Evolutionary conservation across 2,329 filamentous ascomycete genomes (phyloP).

Genomic region (Colletotrichum cordylinicola): DNA sequence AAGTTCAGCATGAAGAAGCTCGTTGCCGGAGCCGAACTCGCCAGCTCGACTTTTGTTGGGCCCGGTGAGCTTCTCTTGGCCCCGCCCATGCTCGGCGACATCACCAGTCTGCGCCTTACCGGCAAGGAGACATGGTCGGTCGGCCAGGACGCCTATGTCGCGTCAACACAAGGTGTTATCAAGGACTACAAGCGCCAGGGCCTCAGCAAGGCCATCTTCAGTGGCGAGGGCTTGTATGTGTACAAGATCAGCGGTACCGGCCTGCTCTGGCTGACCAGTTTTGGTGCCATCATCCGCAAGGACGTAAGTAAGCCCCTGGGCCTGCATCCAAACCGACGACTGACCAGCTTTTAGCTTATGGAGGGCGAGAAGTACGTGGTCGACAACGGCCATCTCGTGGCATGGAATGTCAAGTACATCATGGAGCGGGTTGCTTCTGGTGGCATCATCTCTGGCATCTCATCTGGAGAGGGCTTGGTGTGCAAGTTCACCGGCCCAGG

Average conservation of each 20-base stretch:
- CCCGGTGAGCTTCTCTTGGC: slow-evolving; percentile 90
- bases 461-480: slow-evolving; percentile 85
- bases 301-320: slow-evolving; percentile 66
- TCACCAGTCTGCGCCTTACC: slow-evolving; percentile 77
- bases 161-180: slow-evolving; percentile 83
- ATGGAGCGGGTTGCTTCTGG: slow-evolving; percentile 90
- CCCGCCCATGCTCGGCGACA: slow-evolving; percentile 81
- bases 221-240: slow-evolving; percentile 89
- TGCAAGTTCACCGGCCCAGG: slow-evolving; percentile 95
- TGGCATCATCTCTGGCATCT: slow-evolving; percentile 87
- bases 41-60: slow-evolving; percentile 81
- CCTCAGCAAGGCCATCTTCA: slow-evolving; percentile 90
- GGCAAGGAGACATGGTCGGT: slow-evolving; percentile 83
- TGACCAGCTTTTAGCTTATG: slow-evolving; percentile 43
- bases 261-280: slow-evolving; percentile 87
- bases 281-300: slow-evolving; percentile 94
- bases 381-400: slow-evolving; percentile 91
- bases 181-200: slow-evolving; percentile 89
- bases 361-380: slow-evolving; percentile 88
- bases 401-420: slow-evolving; percentile 95
- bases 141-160: slow-evolving; percentile 86
- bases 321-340: slow-evolving; percentile 10
- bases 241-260: slow-evolving; percentile 85
- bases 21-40: slow-evolving; percentile 81
- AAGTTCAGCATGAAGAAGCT: slow-evolving; percentile 94